Base-by-base conservation (phyloP, 2,329 filamentous ascomycete species). In the Aspergillus sp. region DNA sequence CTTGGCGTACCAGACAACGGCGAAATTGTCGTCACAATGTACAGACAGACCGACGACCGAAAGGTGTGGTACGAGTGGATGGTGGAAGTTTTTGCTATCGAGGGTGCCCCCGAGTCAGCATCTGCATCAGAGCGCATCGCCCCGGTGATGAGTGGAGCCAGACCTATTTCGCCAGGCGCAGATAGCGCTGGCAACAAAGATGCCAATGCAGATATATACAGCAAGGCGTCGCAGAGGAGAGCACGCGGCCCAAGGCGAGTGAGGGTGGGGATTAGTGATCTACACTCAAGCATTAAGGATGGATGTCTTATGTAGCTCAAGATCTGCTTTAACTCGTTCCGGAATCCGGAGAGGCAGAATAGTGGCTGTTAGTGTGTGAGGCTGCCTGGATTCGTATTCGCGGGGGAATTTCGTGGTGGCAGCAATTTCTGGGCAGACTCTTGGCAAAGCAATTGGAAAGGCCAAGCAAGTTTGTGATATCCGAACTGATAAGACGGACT, bases 51-150 rank as follows among this genome's bases (percentile, higher is more conserved):
- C 0, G 93, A 99, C 70, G 91, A 97, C 71, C 86, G 89, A 39
- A 96, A 90, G 73, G 95, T 99, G 7, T 99, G 95, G 96, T 99
- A 99, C 73, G 95, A 99, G 74, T 99, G 95, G 95, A 82, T 95
- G 60, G 88, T 97, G 2, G 95, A 98, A 74, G 90, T 89, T 11
- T 97, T 88, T 73, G 83, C 71, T 22, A 57, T 74, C 13, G 71
- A 75, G 59, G 66, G 61, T 19, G 63, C 49, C 30, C 45, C 60
- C 11, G 58, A 64, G 44, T n/a, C 63, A 19, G 37, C 55, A 20
- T 45, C 50, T 6, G 40, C 57, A 30, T 54, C 53, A 22, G 60
- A 61, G 46, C 45, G 61, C 45, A 53, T 61, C 24, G 64, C 63
- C 12, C 70, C 70, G 11, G 58, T 68, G 30, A 68, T 72, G 69